A percentile compares a stretch with the other conserved stretches of the same genome.
Conservation (phyloP, 345 rosid genomes). For the Ceriops tagal region DNA sequence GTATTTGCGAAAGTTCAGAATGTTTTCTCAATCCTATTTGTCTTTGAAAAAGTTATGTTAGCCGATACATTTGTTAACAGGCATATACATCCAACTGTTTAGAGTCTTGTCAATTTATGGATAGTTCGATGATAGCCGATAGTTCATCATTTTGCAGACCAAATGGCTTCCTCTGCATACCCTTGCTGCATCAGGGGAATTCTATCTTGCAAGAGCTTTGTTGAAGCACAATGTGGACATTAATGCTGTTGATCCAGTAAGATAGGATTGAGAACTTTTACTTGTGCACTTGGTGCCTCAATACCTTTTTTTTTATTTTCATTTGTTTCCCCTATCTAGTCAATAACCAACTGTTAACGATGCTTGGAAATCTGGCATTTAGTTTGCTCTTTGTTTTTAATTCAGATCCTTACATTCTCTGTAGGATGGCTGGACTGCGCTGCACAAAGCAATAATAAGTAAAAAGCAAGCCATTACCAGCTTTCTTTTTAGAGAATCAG, state of each 20-base stretch:
- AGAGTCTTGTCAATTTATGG: background rate
- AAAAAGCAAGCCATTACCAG: slow-evolving; percentile 79
- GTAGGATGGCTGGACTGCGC: slow-evolving; percentile 80
- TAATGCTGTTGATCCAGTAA: slow-evolving; percentile 71
- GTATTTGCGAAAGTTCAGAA: background rate
- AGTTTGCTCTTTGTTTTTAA: background rate
- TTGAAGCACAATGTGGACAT: slow-evolving; percentile 78
- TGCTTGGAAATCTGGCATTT: background rate
- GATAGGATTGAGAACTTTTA: background rate
- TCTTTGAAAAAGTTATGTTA: background rate
- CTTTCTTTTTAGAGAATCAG: slow-evolving; percentile 88
- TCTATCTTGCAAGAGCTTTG: slow-evolving; percentile 64
- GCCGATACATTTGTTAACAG: background rate
- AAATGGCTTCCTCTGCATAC: slow-evolving; percentile 94
- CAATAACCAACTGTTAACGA: background rate
- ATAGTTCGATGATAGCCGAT: background rate
- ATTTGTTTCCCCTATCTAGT: background rate
- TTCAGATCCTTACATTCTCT: slow-evolving; percentile 14
- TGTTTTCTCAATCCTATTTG: background rate
- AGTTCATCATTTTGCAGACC: slow-evolving; percentile 6
- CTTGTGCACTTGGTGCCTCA: background rate
- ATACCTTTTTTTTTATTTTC: background rate
- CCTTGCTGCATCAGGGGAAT: slow-evolving; percentile 88
- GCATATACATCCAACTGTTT: background rate
- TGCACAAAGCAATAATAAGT: slow-evolving; percentile 76